phyloP scores from a whole-genome alignment of 2,329 filamentous ascomycete species.

The Trichothecium sympodiale region DNA sequence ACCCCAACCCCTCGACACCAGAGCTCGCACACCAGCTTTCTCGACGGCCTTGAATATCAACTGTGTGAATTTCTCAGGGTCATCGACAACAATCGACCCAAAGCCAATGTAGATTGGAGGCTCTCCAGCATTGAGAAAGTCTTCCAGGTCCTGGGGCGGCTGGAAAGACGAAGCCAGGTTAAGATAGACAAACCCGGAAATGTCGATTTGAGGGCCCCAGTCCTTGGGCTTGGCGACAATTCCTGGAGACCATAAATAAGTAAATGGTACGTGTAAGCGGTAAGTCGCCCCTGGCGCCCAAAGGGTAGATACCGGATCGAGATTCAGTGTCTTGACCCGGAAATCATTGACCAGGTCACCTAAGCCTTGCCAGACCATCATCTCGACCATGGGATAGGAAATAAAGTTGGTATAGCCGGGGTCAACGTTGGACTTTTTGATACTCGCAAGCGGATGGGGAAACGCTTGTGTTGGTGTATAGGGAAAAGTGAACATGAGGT shows the following conservation, averaged over 20 bases:
- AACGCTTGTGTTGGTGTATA: slow-evolving; percentile 68
- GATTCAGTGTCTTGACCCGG: slow-evolving; percentile 52
- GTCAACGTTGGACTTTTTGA: slow-evolving; percentile 63
- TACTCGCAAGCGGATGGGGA: slow-evolving; percentile 66
- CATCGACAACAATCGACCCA: slow-evolving; percentile 65
- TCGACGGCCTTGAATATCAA: slow-evolving; percentile 62
- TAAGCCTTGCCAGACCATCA: slow-evolving; percentile 85
- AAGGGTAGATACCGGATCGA: slow-evolving; percentile 64
- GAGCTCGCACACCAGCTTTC: slow-evolving; percentile 53
- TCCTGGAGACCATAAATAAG: slow-evolving; percentile 60
- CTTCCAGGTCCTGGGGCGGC: slow-evolving; percentile 41
- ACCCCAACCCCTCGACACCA: slow-evolving; percentile 70
- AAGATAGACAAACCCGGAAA: slow-evolving; percentile 70
- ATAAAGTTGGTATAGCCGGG: slow-evolving; percentile 69
- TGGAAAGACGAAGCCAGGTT: slow-evolving; percentile 52
- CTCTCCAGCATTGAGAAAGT: slow-evolving; percentile 46
- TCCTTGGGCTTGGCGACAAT: slow-evolving; percentile 57
- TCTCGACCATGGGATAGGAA: slow-evolving; percentile 68
- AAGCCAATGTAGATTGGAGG: slow-evolving; percentile 66
- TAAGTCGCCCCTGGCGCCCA: slow-evolving; percentile 69
- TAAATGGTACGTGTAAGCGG: slow-evolving; percentile 63
- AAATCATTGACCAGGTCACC: slow-evolving; percentile 71
- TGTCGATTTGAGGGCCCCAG: slow-evolving; percentile 59
- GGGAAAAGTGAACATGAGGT: slow-evolving; percentile 84
- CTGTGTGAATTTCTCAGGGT: slow-evolving; percentile 55